Evolutionary conservation across 129 eudicot species (phyloP), one percentile per base, ranked within the genome.

Genomic region (Scalesia atractyloides): DNA sequence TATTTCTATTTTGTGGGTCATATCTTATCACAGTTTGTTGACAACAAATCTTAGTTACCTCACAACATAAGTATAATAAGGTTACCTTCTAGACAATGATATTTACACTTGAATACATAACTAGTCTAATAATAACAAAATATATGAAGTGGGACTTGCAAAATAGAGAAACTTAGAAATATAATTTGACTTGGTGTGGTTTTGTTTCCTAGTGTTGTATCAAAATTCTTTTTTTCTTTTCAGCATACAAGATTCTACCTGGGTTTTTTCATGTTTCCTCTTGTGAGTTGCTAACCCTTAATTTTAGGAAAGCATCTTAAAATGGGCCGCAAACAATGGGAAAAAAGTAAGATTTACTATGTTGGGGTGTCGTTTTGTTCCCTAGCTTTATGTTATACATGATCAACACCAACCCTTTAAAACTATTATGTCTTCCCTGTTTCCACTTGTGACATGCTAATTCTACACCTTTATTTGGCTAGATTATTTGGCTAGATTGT

Each of bases 381-480:
- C 61, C 61, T 54, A 9, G 61, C 61, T 18, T 18, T 54, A 54
- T 54, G 63, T 57, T 20, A 19, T 9, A 20, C 63, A 10, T 59
- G 65, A 24, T 59, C 65, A 59, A 59, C 65, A 59, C 6, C 65
- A 59, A 26, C 43, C 8, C 19, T 59, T 59, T 59, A 26, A 59
- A 24, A 13, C 62, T 56, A 56, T 56, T 56, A n/a, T 56, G 62
- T 19, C 62, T 56, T 56, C 62, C 34, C 30, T 56, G 34, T 56
- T 47, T 54, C 61, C 61, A 54, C 61, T 17, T 17, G 61, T 54
- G 5, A 54, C 13, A 9, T 15, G 20, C 72, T 67, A 51, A 5
- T 51, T 51, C 7, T 51, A 16, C 10, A 7, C 10, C 10, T 6
- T 41, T 41, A 7, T 41, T 41, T 41, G 9, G 10, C 46, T 41